Evolutionary conservation across 129 eudicot genomes (phyloP).

Genomic region (Tanacetum coccineum): DNA sequence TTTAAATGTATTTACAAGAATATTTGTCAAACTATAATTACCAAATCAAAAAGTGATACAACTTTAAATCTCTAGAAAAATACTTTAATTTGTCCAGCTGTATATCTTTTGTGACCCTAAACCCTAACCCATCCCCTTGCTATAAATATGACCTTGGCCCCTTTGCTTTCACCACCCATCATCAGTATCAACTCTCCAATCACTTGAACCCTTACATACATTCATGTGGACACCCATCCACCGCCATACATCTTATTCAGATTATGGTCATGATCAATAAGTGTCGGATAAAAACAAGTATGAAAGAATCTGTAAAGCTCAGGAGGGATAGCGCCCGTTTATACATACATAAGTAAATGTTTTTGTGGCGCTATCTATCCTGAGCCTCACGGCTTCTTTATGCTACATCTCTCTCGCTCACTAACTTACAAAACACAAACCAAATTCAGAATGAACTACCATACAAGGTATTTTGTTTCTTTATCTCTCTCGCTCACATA

Average conservation of each 20-base stretch:
- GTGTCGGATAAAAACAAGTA: not conserved
- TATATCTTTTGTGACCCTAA: slow-evolving; percentile 6
- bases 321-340: slow-evolving; percentile 35
- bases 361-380: slow-evolving; percentile 41
- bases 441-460: not conserved
- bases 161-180: slow-evolving; percentile 41
- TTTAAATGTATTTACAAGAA: no score
- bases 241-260: not conserved
- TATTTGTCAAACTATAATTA: no score
- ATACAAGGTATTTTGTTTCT: slow-evolving; percentile 25
- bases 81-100: slow-evolving; percentile 25
- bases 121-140: slow-evolving; percentile 16
- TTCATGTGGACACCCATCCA: not conserved
- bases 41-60: not conserved
- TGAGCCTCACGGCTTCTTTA: slow-evolving; percentile 41
- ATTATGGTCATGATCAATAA: not conserved
- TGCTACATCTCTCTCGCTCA: slow-evolving; percentile 16
- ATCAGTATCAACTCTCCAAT: slow-evolving; percentile 26
- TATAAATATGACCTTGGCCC: slow-evolving; percentile 36
- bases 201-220: slow-evolving; percentile 17
- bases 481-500: not conserved
- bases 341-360: not conserved
- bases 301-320: slow-evolving; percentile 41
- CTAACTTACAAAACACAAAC: not conserved
- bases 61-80: not conserved